Conservation (phyloP, 2,329 filamentous ascomycete species). For the Hymenoscyphus occultus region DNA sequence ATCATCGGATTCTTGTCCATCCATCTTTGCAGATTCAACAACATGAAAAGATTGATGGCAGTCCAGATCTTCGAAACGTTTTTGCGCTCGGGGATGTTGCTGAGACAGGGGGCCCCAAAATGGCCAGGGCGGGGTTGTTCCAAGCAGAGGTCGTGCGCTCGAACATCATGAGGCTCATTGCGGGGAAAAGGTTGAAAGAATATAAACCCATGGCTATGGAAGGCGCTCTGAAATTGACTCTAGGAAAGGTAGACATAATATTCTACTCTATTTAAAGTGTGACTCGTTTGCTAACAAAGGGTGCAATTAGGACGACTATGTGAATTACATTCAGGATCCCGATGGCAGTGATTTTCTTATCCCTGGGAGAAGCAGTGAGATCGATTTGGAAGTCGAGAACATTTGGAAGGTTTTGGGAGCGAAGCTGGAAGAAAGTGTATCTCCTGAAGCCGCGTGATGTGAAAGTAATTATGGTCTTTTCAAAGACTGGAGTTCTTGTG, state of each 20-base stretch:
- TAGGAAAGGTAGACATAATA: slow-evolving; percentile 33
- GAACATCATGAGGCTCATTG: slow-evolving; percentile 46
- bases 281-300: not conserved
- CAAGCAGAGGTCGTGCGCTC: slow-evolving; percentile 45
- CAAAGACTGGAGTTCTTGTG: not conserved
- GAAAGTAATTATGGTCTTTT: not conserved
- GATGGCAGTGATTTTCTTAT: slow-evolving; percentile 21
- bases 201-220: slow-evolving; percentile 38
- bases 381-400: slow-evolving; percentile 21
- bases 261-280: not conserved
- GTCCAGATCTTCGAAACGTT: slow-evolving; percentile 37
- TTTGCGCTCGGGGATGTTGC: slow-evolving; percentile 54
- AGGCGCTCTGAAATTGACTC: slow-evolving; percentile 40
- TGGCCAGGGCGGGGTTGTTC: slow-evolving; percentile 43
- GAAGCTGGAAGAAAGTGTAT: slow-evolving; percentile 1
- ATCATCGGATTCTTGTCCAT: slow-evolving; percentile 39
- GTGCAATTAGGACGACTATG: slow-evolving; percentile 14
- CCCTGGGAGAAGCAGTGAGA: slow-evolving; percentile 14
- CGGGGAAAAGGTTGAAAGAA: slow-evolving; percentile 26
- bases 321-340: slow-evolving; percentile 18
- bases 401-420: slow-evolving; percentile 24
- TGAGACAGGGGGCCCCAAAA: slow-evolving; percentile 41
- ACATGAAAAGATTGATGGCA: not conserved
- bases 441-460: not conserved
- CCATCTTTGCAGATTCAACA: slow-evolving; percentile 43